phyloP scores from a whole-genome alignment of 2,329 filamentous ascomycete genomes.

The Nannizziopsis barbatae region DNA sequence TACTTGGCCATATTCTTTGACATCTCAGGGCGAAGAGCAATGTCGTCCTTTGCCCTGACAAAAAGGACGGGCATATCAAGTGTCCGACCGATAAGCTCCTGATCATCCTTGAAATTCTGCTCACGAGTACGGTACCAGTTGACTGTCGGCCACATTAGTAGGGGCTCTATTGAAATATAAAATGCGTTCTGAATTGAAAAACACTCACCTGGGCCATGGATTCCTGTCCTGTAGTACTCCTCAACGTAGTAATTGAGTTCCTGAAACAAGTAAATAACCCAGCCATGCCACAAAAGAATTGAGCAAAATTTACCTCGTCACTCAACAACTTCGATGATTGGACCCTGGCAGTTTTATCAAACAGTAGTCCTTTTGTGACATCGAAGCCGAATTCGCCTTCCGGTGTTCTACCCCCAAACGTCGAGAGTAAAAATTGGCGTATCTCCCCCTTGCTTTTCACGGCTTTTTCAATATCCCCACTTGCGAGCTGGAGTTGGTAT shows the following conservation, averaged over 20 bases:
- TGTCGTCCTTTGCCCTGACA: slow-evolving; percentile 60
- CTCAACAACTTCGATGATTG: slow-evolving; percentile 49
- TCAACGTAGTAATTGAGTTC: slow-evolving; percentile 67
- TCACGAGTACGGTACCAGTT: slow-evolving; percentile 76
- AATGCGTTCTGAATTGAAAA: neutral
- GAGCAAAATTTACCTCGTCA: slow-evolving; percentile 43
- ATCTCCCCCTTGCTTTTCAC: slow-evolving; percentile 52
- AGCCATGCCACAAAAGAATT: neutral
- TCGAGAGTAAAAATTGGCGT: slow-evolving; percentile 55
- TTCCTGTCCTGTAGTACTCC: slow-evolving; percentile 58
- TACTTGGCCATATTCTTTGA: slow-evolving; percentile 57
- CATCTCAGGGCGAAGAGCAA: slow-evolving; percentile 61
- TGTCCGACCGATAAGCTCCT: slow-evolving; percentile 27
- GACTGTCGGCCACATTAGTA: slow-evolving; percentile 31
- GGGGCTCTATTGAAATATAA: too few species aligned
- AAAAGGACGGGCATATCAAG: slow-evolving; percentile 60
- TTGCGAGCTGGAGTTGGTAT: slow-evolving; percentile 74
- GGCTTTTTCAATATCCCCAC: slow-evolving; percentile 52
- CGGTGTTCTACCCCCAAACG: slow-evolving; percentile 57
- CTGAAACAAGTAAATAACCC: slow-evolving; percentile 17
- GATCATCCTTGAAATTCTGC: slow-evolving; percentile 68
- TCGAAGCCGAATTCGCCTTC: slow-evolving; percentile 49
- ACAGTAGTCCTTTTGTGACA: slow-evolving; percentile 49
- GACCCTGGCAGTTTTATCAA: slow-evolving; percentile 52
- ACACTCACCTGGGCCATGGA: slow-evolving; percentile 56